Conservation (phyloP, 306 rosid genomes). For the Prunus padus region DNA sequence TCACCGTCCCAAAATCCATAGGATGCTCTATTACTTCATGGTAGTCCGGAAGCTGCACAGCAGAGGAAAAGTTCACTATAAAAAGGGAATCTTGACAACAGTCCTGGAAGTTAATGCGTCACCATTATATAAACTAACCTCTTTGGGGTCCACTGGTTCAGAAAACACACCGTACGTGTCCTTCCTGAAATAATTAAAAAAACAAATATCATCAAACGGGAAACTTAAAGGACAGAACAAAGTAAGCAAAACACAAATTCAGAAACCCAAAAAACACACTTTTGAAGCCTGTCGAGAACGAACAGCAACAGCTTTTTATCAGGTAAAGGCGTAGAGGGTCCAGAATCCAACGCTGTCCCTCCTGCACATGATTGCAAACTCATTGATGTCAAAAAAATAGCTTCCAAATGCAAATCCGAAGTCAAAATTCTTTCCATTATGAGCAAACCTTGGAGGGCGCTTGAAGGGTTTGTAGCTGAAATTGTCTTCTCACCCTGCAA, state of each 20-base stretch:
- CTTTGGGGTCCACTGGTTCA: slow-evolving; percentile 66
- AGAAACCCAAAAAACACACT: slow-evolving; percentile 40
- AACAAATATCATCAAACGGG: slow-evolving; percentile 26
- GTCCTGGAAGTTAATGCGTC: slow-evolving; percentile 22
- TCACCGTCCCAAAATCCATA: slow-evolving; percentile 68
- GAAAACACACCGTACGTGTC: slow-evolving; percentile 66
- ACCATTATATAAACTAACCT: slow-evolving; percentile 50
- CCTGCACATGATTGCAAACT: slow-evolving; percentile 37
- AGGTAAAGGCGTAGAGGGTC: slow-evolving; percentile 60
- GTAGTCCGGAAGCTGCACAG: slow-evolving; percentile 67
- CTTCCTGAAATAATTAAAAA: slow-evolving; percentile 48
- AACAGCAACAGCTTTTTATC: slow-evolving; percentile 59
- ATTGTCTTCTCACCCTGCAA: slow-evolving; percentile 52
- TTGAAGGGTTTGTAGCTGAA: slow-evolving; percentile 42
- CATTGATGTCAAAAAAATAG: not conserved
- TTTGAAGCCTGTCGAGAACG: slow-evolving; percentile 68
- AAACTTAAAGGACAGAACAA: slow-evolving; percentile 31
- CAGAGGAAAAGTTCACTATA: not conserved
- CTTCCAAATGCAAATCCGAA: not conserved
- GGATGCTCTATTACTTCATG: slow-evolving; percentile 60
- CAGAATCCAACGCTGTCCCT: slow-evolving; percentile 41
- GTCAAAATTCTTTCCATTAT: not conserved
- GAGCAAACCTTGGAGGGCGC: slow-evolving; percentile 42
- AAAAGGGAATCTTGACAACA: slow-evolving; percentile 4
- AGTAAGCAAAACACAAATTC: slow-evolving; percentile 27